phyloP scores from a whole-genome alignment of 441 rosid species.

The Biscutella auriculata region DNA sequence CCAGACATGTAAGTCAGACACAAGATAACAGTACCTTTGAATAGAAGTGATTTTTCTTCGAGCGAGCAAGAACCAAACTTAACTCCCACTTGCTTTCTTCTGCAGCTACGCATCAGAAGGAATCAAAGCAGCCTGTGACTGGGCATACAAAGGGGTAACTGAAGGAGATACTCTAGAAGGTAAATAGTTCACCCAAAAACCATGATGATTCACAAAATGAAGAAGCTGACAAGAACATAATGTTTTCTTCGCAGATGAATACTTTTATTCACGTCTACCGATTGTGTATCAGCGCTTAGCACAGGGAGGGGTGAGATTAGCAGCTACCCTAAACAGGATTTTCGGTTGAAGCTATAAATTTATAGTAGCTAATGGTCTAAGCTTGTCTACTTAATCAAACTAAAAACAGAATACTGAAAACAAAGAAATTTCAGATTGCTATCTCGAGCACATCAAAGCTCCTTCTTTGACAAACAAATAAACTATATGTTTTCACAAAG shows the following conservation, averaged over 20 bases:
- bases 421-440: background rate
- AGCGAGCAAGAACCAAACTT: background rate
- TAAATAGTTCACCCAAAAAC: background rate
- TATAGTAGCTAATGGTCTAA: background rate
- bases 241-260: slow-evolving; percentile 42
- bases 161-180: slow-evolving; percentile 59
- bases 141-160: slow-evolving; percentile 67
- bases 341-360: slow-evolving; percentile 22
- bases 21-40: background rate
- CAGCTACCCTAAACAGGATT: slow-evolving; percentile 66
- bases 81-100: slow-evolving; percentile 24
- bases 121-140: slow-evolving; percentile 67
- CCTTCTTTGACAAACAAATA: background rate
- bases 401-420: background rate
- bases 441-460: background rate
- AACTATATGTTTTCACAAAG: background rate
- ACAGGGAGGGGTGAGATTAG: slow-evolving; percentile 76
- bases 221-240: slow-evolving; percentile 10
- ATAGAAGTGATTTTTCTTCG: background rate
- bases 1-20: slow-evolving; percentile 44
- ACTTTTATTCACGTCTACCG: slow-evolving; percentile 59
- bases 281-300: slow-evolving; percentile 54
- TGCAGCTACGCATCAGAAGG: slow-evolving; percentile 77
- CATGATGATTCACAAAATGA: background rate
- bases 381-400: background rate